phyloP scores from a whole-genome alignment of 1,284 basidiomycete genomes.

The Phellinidium pouzarii region DNA sequence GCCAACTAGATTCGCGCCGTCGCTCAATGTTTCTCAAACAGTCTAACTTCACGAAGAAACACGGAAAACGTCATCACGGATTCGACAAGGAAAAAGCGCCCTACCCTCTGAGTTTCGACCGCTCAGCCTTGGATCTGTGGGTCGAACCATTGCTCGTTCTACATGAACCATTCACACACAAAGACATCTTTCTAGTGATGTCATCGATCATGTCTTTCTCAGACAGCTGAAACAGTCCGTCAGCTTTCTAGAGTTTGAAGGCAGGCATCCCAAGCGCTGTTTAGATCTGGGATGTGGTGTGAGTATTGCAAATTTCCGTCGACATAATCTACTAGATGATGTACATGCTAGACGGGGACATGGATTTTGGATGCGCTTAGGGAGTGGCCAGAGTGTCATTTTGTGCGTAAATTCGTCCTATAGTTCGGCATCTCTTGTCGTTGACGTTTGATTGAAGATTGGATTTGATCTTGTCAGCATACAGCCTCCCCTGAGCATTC shows the following conservation, averaged over 20 bases:
- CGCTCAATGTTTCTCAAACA: constrained; percentile 35
- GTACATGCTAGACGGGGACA: constrained; percentile 45
- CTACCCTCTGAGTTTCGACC: constrained; percentile 61
- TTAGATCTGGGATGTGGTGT: constrained; percentile 71
- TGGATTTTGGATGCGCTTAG: constrained; percentile 71
- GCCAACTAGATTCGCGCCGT: constrained; percentile 15
- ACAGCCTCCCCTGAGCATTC: constrained; percentile 47
- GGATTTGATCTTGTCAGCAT: constrained; percentile 71
- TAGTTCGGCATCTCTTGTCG: background rate
- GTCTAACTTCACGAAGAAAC: constrained; percentile 47
- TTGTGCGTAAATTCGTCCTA: constrained; percentile 40
- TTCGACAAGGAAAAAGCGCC: constrained; percentile 69
- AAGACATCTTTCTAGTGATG: constrained; percentile 35
- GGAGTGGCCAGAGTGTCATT: constrained; percentile 57
- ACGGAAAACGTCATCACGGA: constrained; percentile 57
- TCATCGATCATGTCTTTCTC: constrained; percentile 49
- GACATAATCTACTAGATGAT: background rate
- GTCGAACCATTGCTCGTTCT: constrained; percentile 24
- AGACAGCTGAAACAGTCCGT: constrained; percentile 43
- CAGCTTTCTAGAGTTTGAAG: constrained; percentile 49
- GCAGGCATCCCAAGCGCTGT: constrained; percentile 38
- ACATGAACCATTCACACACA: background rate
- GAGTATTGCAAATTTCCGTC: constrained; percentile 24
- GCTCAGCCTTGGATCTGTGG: constrained; percentile 57
- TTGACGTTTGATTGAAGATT: constrained; percentile 36